phyloP scores from a whole-genome alignment of 768 basidiomycete species.

The Tephrocybe sp. region DNA sequence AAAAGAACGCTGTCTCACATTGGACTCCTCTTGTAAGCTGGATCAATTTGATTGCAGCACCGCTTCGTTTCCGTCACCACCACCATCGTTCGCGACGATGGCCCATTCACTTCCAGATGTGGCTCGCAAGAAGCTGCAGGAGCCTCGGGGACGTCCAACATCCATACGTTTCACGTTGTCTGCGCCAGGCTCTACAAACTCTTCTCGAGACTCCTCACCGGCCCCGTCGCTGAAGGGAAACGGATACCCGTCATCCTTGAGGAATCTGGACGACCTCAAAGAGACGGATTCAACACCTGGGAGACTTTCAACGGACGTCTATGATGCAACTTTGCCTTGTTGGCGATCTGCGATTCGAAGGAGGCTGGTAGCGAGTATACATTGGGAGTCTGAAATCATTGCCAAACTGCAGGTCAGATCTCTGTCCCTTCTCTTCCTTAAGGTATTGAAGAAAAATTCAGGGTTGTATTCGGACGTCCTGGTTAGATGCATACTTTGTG shows the following conservation, averaged over 20 bases:
- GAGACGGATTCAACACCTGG: slow-evolving; percentile 23
- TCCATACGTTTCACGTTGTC: slow-evolving; percentile 30
- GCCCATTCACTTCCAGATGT: slow-evolving; percentile 2
- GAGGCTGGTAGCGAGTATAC: slow-evolving; percentile 50
- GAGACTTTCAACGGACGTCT: slow-evolving; percentile 50
- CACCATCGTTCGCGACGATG: too few relatives aligned
- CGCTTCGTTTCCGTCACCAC: too few relatives aligned
- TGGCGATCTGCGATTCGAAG: slow-evolving; percentile 68
- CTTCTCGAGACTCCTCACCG: slow-evolving; percentile 34
- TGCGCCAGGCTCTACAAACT: slow-evolving; percentile 29
- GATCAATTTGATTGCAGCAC: too few relatives aligned
- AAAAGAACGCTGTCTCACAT: too few relatives aligned
- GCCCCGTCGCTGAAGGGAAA: slow-evolving; percentile 20
- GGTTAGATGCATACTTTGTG: slow-evolving; percentile 80
- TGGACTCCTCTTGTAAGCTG: too few relatives aligned
- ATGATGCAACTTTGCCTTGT: slow-evolving; percentile 58
- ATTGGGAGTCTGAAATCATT: slow-evolving; percentile 59
- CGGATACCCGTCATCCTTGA: slow-evolving; percentile 12
- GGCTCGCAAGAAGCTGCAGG: slow-evolving; percentile 7
- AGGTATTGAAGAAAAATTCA: slow-evolving; percentile 16
- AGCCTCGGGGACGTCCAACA: slow-evolving; percentile 6
- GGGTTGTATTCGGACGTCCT: slow-evolving; percentile 59
- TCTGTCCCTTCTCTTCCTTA: slow-evolving; percentile 6
- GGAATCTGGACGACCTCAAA: slow-evolving; percentile 5
- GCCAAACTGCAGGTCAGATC: slow-evolving; percentile 71